Conservation (phyloP, 148 eudicot genomes). For the Rhododendron vialii region DNA sequence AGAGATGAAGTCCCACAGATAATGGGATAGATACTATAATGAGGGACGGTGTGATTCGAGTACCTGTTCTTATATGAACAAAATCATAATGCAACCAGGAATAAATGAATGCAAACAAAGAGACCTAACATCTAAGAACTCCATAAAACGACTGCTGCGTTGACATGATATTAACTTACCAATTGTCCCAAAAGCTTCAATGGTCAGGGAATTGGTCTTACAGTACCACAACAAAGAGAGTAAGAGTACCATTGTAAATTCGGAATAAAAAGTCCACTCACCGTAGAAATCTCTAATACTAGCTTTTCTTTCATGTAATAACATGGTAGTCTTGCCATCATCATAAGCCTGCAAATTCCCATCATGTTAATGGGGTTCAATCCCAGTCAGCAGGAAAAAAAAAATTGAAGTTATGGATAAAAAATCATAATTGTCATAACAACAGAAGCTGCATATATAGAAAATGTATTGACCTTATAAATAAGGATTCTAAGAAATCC, state of each 20-base stretch:
- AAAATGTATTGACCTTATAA: constrained; percentile 39
- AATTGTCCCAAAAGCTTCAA: neutral
- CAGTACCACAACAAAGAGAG: neutral
- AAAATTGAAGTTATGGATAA: neutral
- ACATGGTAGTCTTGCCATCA: constrained; percentile 75
- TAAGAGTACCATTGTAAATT: neutral
- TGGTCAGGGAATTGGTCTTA: neutral
- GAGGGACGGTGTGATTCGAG: neutral
- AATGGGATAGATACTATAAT: no score
- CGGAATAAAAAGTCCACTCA: constrained; percentile 24
- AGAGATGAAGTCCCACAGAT: no score
- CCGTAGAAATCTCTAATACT: constrained; percentile 76
- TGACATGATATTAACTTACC: neutral
- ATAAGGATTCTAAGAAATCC: constrained; percentile 78
- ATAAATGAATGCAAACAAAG: neutral
- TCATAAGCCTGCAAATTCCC: constrained; percentile 56
- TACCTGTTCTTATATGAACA: neutral
- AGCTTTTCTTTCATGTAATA: constrained; percentile 72
- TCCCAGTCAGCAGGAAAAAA: neutral
- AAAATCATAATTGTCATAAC: neutral
- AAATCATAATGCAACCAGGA: neutral
- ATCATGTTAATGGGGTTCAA: constrained; percentile 9
- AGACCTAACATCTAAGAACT: neutral
- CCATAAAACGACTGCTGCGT: neutral
- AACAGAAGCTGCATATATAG: neutral